These are phyloP conservation scores for Leishmania tarentolae DNA, from an alignment of 208 protist species.

Conservation along the genomic window DNA sequence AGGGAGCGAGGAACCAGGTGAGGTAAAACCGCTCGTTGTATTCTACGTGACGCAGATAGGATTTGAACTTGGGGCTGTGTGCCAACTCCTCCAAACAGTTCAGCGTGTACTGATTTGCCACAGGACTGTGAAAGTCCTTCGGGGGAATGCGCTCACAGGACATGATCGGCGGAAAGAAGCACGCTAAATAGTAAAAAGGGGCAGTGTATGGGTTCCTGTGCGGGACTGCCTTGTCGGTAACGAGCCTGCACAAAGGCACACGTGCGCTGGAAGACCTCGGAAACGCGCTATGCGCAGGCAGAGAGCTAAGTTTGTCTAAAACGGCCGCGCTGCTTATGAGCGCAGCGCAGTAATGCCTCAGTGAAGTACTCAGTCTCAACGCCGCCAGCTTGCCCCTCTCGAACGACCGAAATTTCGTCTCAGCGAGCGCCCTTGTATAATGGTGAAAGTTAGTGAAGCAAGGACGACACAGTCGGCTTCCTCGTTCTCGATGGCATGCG, in stretches of 20 bases:
- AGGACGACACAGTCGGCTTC: not conserved
- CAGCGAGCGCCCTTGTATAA: not conserved
- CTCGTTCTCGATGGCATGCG: not conserved
- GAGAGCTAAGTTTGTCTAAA: not conserved
- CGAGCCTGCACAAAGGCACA: not conserved
- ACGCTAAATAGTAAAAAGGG: not conserved
- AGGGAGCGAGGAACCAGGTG: constrained; percentile 69
- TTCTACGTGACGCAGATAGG: constrained; percentile 60
- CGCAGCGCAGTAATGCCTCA: not conserved
- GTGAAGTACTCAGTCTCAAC: not conserved
- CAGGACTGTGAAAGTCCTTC: constrained; percentile 61
- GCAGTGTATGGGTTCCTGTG: not conserved
- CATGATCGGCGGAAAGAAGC: constrained; percentile 6
- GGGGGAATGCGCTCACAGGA: constrained; percentile 61
- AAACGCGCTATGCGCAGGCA: not conserved
- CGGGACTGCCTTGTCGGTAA: not conserved
- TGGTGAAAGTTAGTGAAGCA: not conserved
- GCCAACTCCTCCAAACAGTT: constrained; percentile 54
- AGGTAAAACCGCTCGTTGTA: constrained; percentile 69
- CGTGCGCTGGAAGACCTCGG: not conserved
- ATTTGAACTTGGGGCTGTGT: constrained; percentile 48
- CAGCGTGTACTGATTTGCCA: constrained; percentile 61
- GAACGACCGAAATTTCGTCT: not conserved
- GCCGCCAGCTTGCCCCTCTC: not conserved
- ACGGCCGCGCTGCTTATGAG: not conserved